Evolutionary conservation across 2,329 filamentous ascomycete species (phyloP).

Genomic region (Clarireedia sp.): DNA sequence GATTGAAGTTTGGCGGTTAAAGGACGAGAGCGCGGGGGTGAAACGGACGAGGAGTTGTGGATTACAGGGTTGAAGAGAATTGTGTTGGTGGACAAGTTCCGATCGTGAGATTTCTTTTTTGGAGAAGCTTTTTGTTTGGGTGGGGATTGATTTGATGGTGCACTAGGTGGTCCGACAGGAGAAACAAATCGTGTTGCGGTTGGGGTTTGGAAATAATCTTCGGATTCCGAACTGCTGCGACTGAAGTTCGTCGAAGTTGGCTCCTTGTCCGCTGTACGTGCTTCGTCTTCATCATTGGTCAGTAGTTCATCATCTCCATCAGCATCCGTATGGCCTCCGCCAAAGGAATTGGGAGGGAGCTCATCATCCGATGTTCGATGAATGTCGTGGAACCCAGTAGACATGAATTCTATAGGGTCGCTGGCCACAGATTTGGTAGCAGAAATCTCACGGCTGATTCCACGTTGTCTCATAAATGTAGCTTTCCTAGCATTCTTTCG

Average conservation of each 20-base stretch:
- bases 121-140: not conserved
- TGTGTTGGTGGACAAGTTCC: conserved; percentile 73
- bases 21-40: conserved; percentile 30
- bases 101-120: conserved; percentile 43
- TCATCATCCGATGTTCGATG: conserved; percentile 9
- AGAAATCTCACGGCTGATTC: conserved; percentile 34
- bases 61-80: conserved; percentile 72
- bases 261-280: conserved; percentile 39
- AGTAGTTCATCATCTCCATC: conserved; percentile 80
- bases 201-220: conserved; percentile 48
- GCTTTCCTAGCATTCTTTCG: conserved; percentile 24
- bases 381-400: conserved; percentile 30
- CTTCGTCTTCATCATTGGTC: conserved; percentile 68
- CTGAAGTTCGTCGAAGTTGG: conserved; percentile 23
- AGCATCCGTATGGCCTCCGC: conserved; percentile 49
- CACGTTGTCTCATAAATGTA: conserved; percentile 15
- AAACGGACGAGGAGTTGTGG: conserved; percentile 33
- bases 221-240: conserved; percentile 33
- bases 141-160: not conserved
- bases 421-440: conserved; percentile 50
- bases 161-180: not conserved
- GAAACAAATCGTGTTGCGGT: conserved; percentile 34
- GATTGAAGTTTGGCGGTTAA: conserved; percentile 29
- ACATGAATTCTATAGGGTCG: conserved; percentile 56
- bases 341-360: not conserved